These are phyloP conservation scores for Cymbopogon flexuosus DNA, from an alignment of 202 grass and related monocot genomes.

Conservation along the genomic window DNA sequence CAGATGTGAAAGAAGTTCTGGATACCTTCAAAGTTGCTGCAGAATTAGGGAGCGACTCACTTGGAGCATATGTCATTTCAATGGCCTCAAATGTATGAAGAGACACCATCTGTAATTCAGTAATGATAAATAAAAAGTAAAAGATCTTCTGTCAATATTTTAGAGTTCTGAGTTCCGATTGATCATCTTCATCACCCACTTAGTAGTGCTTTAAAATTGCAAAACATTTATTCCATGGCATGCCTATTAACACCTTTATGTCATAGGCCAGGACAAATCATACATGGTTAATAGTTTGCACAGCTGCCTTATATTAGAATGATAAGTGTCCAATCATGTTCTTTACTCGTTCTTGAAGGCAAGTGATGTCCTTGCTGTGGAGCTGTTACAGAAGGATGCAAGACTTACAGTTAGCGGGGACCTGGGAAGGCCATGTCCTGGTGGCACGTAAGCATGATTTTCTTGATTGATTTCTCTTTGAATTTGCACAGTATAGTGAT, in stretches of 20 bases:
- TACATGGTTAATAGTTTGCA: background rate
- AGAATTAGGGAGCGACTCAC: slow-evolving; percentile 74
- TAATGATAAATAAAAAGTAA: background rate
- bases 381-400: slow-evolving; percentile 91
- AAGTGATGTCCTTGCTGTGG: slow-evolving; percentile 86
- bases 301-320: background rate
- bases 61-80: slow-evolving; percentile 95
- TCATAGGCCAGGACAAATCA: background rate
- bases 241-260: background rate
- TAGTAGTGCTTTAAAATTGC: background rate
- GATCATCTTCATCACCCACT: background rate
- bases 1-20: slow-evolving; percentile 84
- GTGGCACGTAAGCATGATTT: slow-evolving; percentile 75
- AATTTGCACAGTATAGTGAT: background rate
- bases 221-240: background rate
- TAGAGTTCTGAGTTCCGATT: background rate
- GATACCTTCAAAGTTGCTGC: slow-evolving; percentile 80
- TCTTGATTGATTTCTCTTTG: background rate
- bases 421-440: slow-evolving; percentile 74
- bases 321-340: background rate
- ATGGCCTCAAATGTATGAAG: slow-evolving; percentile 90
- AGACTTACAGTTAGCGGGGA: slow-evolving; percentile 76
- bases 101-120: background rate
- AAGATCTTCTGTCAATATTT: background rate
- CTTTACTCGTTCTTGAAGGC: slow-evolving; percentile 42